Base-by-base conservation (phyloP, 2,329 filamentous ascomycete species). In the Pseudopyrenochaeta lycopersici region DNA sequence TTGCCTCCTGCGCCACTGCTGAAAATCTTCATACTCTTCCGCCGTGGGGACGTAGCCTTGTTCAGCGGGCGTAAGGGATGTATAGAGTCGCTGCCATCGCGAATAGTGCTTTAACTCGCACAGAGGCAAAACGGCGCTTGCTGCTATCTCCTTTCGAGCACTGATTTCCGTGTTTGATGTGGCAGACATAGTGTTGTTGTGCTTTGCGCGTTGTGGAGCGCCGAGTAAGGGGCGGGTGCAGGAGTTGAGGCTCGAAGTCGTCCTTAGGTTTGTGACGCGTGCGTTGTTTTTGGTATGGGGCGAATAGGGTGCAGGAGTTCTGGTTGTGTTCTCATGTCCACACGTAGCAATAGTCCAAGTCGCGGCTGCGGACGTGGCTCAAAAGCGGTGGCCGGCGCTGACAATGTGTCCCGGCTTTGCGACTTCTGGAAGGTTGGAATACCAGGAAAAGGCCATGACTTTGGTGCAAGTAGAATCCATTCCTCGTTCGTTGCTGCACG, bases 71-170 rank as follows among this genome's bases (percentile, higher is more conserved):
- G 51, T 56, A 10, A 64, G 32, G n/a, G 56, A 62, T 7, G 62
- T 65, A 32, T 60, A 62, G 30, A 66, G 44, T 31, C 57, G 60
- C 20, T 71, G 68, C 63, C 64, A 72, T 42, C 61, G 60, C 46
- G 61, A 60, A 35, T 70, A 72, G 29, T 66, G 60, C 40, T 70
- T 70, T n/a, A 67, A 49, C 31, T 71, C 65, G 23, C 62, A 57
- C 9, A 60, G 52, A 23, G 66, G 46, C 30, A 72, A 50, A 27
- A 72, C 65, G 20, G 64, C 49, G 40, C 59, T 63, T 11, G 68
- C 70, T 21, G 65, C 58, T 31, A 70, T 52, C 18, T 54, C 56
- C 18, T 54, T 49, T 31, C 56, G 51, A 20, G 47, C 49, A 4
- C 17, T 39, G 40, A 48, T 54, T 46, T 6, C 40, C 14, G 30